These are phyloP conservation scores for Botryotinia globosa DNA, from an alignment of 2,329 filamentous ascomycete species.

Conservation along the genomic window DNA sequence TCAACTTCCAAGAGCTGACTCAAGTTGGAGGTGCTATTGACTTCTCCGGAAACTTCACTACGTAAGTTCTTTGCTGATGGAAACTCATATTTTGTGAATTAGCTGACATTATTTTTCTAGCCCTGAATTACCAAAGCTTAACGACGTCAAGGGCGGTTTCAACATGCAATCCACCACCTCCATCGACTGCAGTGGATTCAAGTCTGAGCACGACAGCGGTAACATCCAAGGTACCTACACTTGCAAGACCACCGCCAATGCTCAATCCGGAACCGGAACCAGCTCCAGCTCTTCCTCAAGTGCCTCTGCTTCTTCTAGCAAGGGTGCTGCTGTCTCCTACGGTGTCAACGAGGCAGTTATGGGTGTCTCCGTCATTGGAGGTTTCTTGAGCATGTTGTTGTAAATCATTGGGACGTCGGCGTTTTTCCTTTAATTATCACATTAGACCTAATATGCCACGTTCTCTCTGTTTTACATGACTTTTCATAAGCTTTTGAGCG, in stretches of 20 bases:
- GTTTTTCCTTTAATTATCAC: slow-evolving; percentile 39
- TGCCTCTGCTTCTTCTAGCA: slow-evolving; percentile 36
- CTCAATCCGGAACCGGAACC: slow-evolving; percentile 34
- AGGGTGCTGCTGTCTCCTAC: slow-evolving; percentile 41
- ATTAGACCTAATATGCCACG: slow-evolving; percentile 40
- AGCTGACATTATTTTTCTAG: slow-evolving; percentile 48
- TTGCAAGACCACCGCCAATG: slow-evolving; percentile 40
- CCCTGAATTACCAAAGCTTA: slow-evolving; percentile 64
- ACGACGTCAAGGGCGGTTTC: slow-evolving; percentile 69
- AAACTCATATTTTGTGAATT: not conserved
- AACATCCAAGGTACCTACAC: slow-evolving; percentile 48
- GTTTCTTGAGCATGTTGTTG: slow-evolving; percentile 45
- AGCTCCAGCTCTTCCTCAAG: slow-evolving; percentile 32
- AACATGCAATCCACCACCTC: slow-evolving; percentile 47
- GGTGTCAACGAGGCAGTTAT: slow-evolving; percentile 40
- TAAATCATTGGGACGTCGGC: slow-evolving; percentile 41
- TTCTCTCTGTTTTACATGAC: slow-evolving; percentile 34
- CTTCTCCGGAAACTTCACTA: slow-evolving; percentile 78
- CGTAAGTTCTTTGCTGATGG: slow-evolving; percentile 54
- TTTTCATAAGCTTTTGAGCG: slow-evolving; percentile 31
- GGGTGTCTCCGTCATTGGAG: slow-evolving; percentile 45
- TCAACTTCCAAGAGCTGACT: slow-evolving; percentile 62
- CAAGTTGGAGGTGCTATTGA: slow-evolving; percentile 77
- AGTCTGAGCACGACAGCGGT: slow-evolving; percentile 34
- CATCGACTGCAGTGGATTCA: slow-evolving; percentile 35